Evolutionary conservation across 2,329 filamentous ascomycete species (phyloP).

Genomic region (Pyrenophora graminea): DNA sequence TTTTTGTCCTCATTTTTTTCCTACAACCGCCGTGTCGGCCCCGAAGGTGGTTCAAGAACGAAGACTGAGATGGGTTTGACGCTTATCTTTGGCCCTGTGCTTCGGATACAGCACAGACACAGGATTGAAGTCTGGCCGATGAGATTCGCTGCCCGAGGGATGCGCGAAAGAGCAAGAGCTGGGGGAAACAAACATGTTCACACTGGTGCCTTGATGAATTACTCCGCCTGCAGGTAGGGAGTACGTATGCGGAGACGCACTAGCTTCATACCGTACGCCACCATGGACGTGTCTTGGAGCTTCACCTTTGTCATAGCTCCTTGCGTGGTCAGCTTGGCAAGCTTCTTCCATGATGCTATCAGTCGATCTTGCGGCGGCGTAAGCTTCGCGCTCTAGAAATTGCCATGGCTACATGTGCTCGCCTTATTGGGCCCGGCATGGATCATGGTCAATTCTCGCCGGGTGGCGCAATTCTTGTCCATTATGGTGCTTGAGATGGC

Average conservation of each 20-base stretch:
- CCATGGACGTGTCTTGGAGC: too few relatives aligned
- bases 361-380: constrained; percentile 17
- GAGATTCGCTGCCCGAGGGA: not conserved
- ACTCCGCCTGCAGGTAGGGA: too few relatives aligned
- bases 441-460: constrained; percentile 10
- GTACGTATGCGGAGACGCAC: not conserved
- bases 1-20: not conserved
- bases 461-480: constrained; percentile 6
- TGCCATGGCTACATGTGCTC: constrained; percentile 18
- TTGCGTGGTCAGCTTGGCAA: constrained; percentile 27
- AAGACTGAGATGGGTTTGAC: not conserved
- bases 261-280: too few relatives aligned
- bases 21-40: not conserved
- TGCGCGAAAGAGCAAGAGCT: constrained; percentile 1
- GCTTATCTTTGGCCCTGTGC: too few relatives aligned
- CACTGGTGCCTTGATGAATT: too few relatives aligned
- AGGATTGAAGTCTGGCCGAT: too few relatives aligned
- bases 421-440: constrained; percentile 20
- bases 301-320: constrained; percentile 11
- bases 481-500: constrained; percentile 16
- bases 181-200: not conserved
- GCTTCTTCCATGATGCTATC: constrained; percentile 17
- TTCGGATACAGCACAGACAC: not conserved
- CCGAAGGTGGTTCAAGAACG: not conserved
- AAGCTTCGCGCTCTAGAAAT: constrained; percentile 13